These are phyloP conservation scores for Candida koratica DNA, from an alignment of 805 yeast genomes.

Conservation along the genomic window DNA sequence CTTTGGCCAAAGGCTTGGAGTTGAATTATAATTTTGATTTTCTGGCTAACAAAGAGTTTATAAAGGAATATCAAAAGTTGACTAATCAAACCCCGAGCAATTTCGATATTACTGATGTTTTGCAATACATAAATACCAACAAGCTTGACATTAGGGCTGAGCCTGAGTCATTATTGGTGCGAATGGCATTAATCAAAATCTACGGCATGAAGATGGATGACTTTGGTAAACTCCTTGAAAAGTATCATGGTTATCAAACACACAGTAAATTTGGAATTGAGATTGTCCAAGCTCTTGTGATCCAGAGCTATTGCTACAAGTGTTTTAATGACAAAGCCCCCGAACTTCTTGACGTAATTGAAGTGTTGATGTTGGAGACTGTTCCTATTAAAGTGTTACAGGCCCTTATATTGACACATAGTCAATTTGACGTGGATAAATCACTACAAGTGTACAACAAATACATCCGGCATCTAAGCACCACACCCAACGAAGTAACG, in stretches of 20 bases:
- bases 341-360: constrained; percentile 34
- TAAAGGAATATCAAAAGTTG: constrained; percentile 6
- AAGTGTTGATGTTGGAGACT: constrained; percentile 27
- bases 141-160: constrained; percentile 23
- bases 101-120: constrained; percentile 12
- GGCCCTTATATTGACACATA: constrained; percentile 38
- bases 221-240: constrained; percentile 29
- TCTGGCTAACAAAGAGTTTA: constrained; percentile 5
- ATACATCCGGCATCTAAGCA: constrained; percentile 37
- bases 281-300: constrained; percentile 37
- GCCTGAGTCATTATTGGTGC: constrained; percentile 28
- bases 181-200: constrained; percentile 30
- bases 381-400: constrained; percentile 34
- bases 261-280: constrained; percentile 39
- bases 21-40: neutral
- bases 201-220: constrained; percentile 30
- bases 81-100: neutral
- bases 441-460: constrained; percentile 45
- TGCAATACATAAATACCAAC: constrained; percentile 20
- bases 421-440: constrained; percentile 35
- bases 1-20: constrained; percentile 12
- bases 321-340: constrained; percentile 30
- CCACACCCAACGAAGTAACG: constrained; percentile 23
- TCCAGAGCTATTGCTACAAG: constrained; percentile 39
- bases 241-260: constrained; percentile 38